Base-by-base conservation (phyloP, 2,329 filamentous ascomycete genomes). In the Gnomoniopsis smithogilvyi region DNA sequence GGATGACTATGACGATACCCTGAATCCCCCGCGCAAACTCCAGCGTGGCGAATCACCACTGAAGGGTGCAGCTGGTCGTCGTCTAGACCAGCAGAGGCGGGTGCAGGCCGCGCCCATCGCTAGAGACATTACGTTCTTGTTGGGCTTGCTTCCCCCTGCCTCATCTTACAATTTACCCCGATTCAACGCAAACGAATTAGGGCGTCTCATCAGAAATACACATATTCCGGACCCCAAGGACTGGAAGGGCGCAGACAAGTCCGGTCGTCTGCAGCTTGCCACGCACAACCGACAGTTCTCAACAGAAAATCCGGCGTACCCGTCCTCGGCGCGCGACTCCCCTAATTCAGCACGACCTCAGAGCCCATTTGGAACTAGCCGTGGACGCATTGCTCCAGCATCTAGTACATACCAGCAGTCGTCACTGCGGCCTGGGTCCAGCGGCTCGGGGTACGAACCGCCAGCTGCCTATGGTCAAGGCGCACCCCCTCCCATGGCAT, bases 11-110 rank as follows among this genome's bases (percentile, higher is more conserved):
- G 87, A 88, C 62, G 86, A 88, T 56, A 76, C 81, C 41, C 45
- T 60, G 17, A 86, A 86, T 64, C 88, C 90, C 21, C 91, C 92
- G 1, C 90, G 93, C 66, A 97, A 98, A 72, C 82, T 97, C 54
- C 84, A 88, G 51, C 87, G 96, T 48, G 93, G 89, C n/a, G 92
- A 91, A 58, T 98, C 94, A 6, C 95, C 96, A 0, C 81, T 98
- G 41, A 99, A 98, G 72, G 92, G 92, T 15, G 91, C 91, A 1
- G 92, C 94, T 41, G 91, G 92, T 26, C 88, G 93, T 58, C 88
- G 93, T 38, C 80, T 96, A 22, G 91, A 95, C 67, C 90, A 95
- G 69, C 87, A 91, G 69, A 82, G 85, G 54, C 80, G 86, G 6
- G 85, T 82, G 66, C 83, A 83, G 64, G 77, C 78, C 14, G 82